Evolutionary conservation across 1,139 yeast species (phyloP).

Genomic region (Blastobotrys buckinghamii): DNA sequence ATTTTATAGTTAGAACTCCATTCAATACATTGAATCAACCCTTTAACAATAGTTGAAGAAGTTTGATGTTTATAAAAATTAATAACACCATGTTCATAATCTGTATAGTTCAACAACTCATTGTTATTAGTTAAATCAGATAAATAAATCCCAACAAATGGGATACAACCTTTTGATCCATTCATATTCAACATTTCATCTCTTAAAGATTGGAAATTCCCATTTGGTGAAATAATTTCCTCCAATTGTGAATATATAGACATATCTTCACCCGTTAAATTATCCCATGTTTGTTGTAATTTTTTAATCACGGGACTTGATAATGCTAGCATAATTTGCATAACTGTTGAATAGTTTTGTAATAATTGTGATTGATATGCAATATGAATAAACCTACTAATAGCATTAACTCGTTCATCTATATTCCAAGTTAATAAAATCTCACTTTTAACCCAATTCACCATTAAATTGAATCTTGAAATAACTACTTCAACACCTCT

Average conservation of each 20-base stretch:
- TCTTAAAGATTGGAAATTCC: conserved; percentile 63
- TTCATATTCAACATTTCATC: conserved; percentile 53
- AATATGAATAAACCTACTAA: conserved; percentile 76
- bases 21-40: conserved; percentile 74
- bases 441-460: conserved; percentile 91
- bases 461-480: conserved; percentile 75
- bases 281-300: conserved; percentile 69
- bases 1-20: conserved; percentile 64
- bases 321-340: conserved; percentile 81
- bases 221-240: conserved; percentile 52
- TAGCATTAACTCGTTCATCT: conserved; percentile 56
- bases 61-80: conserved; percentile 77
- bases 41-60: conserved; percentile 71
- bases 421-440: conserved; percentile 60
- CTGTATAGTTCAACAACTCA: conserved; percentile 42
- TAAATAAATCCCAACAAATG: conserved; percentile 80
- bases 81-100: conserved; percentile 41
- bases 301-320: conserved; percentile 63
- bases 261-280: conserved; percentile 44
- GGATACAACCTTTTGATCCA: conserved; percentile 68
- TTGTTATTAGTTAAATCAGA: conserved; percentile 79
- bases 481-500: conserved; percentile 80
- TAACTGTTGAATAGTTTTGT: conserved; percentile 80
- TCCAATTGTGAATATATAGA: conserved; percentile 37
- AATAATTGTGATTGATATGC: conserved; percentile 65